These are phyloP conservation scores for Aspergillus fijiensis DNA, from an alignment of 2,329 filamentous ascomycete genomes.

Conservation along the genomic window DNA sequence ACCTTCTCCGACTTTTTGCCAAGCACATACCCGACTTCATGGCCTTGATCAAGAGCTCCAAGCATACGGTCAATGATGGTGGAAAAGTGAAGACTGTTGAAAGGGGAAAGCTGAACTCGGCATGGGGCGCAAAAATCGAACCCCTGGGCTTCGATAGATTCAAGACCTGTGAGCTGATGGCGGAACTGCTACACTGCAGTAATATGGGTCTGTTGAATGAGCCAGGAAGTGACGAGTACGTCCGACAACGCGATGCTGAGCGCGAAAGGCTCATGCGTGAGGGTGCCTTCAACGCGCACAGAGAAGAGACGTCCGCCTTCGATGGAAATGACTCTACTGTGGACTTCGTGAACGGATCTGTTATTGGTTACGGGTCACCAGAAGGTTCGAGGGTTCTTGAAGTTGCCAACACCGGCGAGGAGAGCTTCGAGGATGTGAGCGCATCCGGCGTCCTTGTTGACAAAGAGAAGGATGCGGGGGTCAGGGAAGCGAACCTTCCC, in stretches of 20 bases:
- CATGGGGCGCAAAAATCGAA: slow-evolving; percentile 88
- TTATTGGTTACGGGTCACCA: slow-evolving; percentile 49
- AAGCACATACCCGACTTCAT: slow-evolving; percentile 92
- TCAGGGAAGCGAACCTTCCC: slow-evolving; percentile 43
- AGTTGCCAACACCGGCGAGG: slow-evolving; percentile 78
- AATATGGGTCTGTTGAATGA: slow-evolving; percentile 98
- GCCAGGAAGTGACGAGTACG: slow-evolving; percentile 81
- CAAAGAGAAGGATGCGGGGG: slow-evolving; percentile 68
- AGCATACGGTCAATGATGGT: slow-evolving; percentile 56
- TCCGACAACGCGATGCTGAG: slow-evolving; percentile 75
- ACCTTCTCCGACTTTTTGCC: slow-evolving; percentile 82
- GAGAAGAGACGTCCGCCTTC: slow-evolving; percentile 51
- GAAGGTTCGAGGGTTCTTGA: slow-evolving; percentile 71
- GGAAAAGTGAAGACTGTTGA: slow-evolving; percentile 62
- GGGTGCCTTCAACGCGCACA: slow-evolving; percentile 61
- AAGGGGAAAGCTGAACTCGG: slow-evolving; percentile 74
- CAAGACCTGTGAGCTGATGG: slow-evolving; percentile 99
- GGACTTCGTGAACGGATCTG: slow-evolving; percentile 45
- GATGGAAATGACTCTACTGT: slow-evolving; percentile 56
- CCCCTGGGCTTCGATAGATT: slow-evolving; percentile 96
- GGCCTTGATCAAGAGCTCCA: slow-evolving; percentile 76
- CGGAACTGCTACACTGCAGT: slow-evolving; percentile 92
- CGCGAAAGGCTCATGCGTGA: slow-evolving; percentile 75
- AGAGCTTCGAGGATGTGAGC: slow-evolving; percentile 88
- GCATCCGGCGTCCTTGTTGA: slow-evolving; percentile 69